Conservation (phyloP, 495 filamentous ascomycete species). For the Cladorrhinum samala region DNA sequence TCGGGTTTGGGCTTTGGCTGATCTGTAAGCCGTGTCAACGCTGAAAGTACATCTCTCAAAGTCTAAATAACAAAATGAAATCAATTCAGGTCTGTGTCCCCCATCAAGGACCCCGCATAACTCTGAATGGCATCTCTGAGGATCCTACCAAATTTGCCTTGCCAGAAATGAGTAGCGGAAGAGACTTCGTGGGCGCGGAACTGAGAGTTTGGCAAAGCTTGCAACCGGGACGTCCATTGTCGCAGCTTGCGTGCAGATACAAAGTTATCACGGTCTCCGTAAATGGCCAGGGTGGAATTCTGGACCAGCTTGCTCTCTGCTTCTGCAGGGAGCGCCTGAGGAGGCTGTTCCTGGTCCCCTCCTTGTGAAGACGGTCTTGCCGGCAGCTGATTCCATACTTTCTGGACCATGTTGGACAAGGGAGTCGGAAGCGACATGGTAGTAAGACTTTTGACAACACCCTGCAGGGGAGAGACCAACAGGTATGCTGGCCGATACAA, state of each 20-base stretch:
- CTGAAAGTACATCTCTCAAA: not conserved
- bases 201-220: constrained; percentile 26
- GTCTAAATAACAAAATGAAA: not conserved
- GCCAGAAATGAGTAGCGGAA: constrained; percentile 84
- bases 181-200: constrained; percentile 54
- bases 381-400: constrained; percentile 10
- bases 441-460: constrained; percentile 52
- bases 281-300: constrained; percentile 64
- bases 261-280: constrained; percentile 75
- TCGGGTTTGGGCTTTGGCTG: constrained; percentile 10
- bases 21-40: constrained; percentile 6
- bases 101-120: constrained; percentile 15
- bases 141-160: constrained; percentile 52
- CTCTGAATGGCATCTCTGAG: constrained; percentile 35
- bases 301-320: constrained; percentile 48
- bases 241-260: constrained; percentile 61
- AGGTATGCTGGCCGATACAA: constrained; percentile 55
- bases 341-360: not conserved
- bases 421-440: constrained; percentile 44
- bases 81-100: not conserved
- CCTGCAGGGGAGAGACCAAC: constrained; percentile 72
- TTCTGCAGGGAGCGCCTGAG: constrained; percentile 4
- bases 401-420: constrained; percentile 13
- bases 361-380: not conserved
- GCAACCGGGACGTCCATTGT: constrained; percentile 61